phyloP scores from a whole-genome alignment of 495 filamentous ascomycete genomes.

The Xylaria scruposa region DNA sequence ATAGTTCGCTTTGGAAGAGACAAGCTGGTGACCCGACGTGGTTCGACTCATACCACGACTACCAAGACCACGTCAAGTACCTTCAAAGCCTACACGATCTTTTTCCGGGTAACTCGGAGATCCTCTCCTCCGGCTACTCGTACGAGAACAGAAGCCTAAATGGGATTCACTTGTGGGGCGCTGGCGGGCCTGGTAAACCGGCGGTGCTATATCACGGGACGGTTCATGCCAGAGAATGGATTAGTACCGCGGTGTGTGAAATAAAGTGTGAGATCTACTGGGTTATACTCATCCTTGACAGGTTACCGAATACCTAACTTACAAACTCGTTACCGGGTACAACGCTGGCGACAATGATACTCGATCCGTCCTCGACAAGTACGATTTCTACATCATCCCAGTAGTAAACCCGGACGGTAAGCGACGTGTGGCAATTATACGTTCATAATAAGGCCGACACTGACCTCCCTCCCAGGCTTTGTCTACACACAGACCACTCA shows the following conservation, averaged over 20 bases:
- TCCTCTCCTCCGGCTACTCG: conserved; percentile 52
- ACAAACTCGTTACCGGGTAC: conserved; percentile 51
- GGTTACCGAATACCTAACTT: conserved; percentile 53
- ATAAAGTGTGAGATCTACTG: background rate
- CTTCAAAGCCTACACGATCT: conserved; percentile 47
- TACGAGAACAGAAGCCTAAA: conserved; percentile 50
- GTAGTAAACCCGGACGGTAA: conserved; percentile 59
- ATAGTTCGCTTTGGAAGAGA: conserved; percentile 18
- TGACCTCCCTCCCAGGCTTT: conserved; percentile 44
- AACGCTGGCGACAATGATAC: conserved; percentile 41
- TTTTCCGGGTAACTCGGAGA: conserved; percentile 52
- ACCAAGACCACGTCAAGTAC: conserved; percentile 54
- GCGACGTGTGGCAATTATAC: background rate
- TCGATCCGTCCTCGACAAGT: conserved; percentile 48
- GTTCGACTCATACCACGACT: conserved; percentile 56
- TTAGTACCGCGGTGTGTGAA: conserved; percentile 48
- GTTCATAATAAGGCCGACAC: background rate
- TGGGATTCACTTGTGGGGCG: conserved; percentile 59
- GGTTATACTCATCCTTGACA: conserved; percentile 12
- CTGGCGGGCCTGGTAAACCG: conserved; percentile 50
- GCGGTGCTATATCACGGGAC: conserved; percentile 58
- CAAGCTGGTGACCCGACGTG: conserved; percentile 41
- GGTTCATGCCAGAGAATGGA: conserved; percentile 62
- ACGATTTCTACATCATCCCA: conserved; percentile 61
- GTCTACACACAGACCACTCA: conserved; percentile 56